phyloP scores from a whole-genome alignment of 345 rosid genomes.

The Salix dunnii region DNA sequence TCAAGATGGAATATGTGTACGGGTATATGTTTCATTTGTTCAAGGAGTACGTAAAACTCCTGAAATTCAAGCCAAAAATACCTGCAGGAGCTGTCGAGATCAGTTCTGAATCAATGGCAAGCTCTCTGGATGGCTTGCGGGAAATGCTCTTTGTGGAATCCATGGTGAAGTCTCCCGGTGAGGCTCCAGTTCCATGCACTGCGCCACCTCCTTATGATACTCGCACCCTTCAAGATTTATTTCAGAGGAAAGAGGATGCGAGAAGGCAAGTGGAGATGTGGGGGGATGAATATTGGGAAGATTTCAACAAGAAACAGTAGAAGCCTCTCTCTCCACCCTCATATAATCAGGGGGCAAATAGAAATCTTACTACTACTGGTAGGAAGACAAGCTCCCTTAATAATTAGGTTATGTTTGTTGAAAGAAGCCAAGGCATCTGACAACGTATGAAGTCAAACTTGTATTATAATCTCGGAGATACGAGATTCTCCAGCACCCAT shows the following conservation, averaged over 20 bases:
- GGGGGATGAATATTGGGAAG: constrained; percentile 34
- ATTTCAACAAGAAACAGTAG: neutral
- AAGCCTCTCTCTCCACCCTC: no score
- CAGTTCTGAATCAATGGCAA: constrained; percentile 48
- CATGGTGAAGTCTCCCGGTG: constrained; percentile 35
- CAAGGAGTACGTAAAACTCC: constrained; percentile 39
- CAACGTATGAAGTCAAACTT: no score
- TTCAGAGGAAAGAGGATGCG: constrained; percentile 26
- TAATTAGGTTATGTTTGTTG: no score
- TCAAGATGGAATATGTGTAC: constrained; percentile 40
- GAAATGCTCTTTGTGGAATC: constrained; percentile 40
- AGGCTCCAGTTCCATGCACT: constrained; percentile 25
- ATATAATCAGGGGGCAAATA: no score
- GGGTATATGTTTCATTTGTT: constrained; percentile 50
- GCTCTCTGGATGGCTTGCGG: constrained; percentile 22
- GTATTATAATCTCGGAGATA: no score
- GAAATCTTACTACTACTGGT: no score
- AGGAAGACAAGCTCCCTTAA: no score
- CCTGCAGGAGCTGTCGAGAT: constrained; percentile 40
- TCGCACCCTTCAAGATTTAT: constrained; percentile 18
- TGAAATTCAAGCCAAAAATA: constrained; percentile 34
- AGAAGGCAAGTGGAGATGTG: constrained; percentile 33
- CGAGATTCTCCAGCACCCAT: no score
- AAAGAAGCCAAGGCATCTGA: no score
- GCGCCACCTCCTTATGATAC: constrained; percentile 36